phyloP scores from a whole-genome alignment of 257 asterid genomes.

The Capsicum baccatum region DNA sequence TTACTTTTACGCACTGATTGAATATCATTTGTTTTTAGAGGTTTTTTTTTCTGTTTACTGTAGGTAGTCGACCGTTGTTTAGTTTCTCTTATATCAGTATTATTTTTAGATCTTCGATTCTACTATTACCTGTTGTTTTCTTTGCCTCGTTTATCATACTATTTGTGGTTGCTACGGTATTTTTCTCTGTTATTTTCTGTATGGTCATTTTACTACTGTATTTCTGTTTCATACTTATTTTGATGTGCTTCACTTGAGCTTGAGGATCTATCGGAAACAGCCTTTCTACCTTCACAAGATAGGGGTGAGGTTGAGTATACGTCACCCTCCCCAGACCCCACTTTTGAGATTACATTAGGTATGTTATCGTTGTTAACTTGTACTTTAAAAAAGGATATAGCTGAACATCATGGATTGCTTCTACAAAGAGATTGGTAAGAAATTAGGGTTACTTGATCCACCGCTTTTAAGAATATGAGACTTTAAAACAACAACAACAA shows the following conservation, averaged over 20 bases:
- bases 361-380: neutral
- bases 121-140: too few species aligned
- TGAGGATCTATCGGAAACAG: neutral
- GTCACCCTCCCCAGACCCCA: neutral
- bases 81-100: neutral
- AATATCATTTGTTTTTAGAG: neutral
- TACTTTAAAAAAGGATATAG: neutral
- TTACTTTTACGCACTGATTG: constrained; percentile 12
- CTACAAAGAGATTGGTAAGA: neutral
- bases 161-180: neutral
- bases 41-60: neutral
- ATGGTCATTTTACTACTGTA: neutral
- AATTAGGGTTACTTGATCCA: neutral
- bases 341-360: neutral
- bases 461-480: neutral
- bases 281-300: neutral
- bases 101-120: too few species aligned
- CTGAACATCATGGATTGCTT: constrained; percentile 3
- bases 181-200: neutral
- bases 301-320: neutral
- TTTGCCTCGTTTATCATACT: neutral
- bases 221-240: neutral
- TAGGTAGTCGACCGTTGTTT: neutral
- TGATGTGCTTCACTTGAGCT: constrained; percentile 2
- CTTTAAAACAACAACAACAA: too few species aligned